Evolutionary conservation across 177 flowering plant species (phyloP), one percentile per base, ranked within the genome.

Genomic region (Vitis hybrid): DNA sequence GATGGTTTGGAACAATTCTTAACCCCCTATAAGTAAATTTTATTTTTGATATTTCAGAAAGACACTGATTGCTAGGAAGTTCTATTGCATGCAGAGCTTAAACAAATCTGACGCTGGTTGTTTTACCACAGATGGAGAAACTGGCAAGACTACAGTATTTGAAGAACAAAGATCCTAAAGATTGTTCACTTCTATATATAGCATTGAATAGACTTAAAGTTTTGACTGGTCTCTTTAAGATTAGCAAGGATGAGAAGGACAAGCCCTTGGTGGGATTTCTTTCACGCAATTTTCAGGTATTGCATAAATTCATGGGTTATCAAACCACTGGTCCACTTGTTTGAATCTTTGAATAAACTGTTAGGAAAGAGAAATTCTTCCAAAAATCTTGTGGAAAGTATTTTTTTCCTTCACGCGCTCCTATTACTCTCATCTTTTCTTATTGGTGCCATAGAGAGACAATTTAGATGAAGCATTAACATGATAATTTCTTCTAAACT

Each of bases 191-290:
- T 68, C 82, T 96, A 28, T 94, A 96, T 72, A 80, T 96, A 60
- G 97, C 93, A 65, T 76, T 96, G 44, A 94, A 91, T 75, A 90
- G 99, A 83, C 72, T 91, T 69, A 92, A 96, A 82, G 99, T 96
- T 71, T 87, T 96, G 85, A 85, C 94, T 73, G 97, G 97, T 51
- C 94, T 96, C 57, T 96, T 92, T 74, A 94, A 94, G 76, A 79
- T 96, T 71, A 92, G 98, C 84, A 96, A 80, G 82, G 91, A 92
- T 86, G 98, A 94, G 79, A 96, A 88, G 80, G 99, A 96, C 78
- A 96, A 90, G 80, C 97, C 97, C 18, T 76, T 94, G 78, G 97
- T 90, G 68, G 98, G 83, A 80, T 96, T 96, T 84, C 92, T 96
- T 63, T 82, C 91, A 31, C 96, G 99, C 72, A 92, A 92, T 82